These are phyloP conservation scores for Acanthochlamys bracteata DNA, from an alignment of 106 monocot genomes.

Conservation along the genomic window DNA sequence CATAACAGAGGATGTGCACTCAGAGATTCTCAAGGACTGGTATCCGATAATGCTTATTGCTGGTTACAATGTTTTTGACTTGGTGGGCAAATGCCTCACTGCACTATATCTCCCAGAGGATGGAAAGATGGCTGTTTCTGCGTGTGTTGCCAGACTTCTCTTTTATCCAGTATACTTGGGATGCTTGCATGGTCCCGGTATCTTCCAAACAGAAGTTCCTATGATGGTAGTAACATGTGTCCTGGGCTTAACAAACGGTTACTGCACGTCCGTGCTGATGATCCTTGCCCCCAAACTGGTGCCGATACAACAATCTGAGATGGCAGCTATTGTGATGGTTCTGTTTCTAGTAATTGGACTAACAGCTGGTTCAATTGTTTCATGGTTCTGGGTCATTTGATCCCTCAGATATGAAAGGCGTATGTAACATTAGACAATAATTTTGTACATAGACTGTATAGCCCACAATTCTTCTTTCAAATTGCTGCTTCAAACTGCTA, in stretches of 20 bases:
- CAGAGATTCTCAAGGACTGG: constrained; percentile 4
- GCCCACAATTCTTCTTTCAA: no score
- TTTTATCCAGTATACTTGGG: constrained; percentile 3
- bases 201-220: constrained; percentile 2
- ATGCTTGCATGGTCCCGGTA: constrained; percentile 1
- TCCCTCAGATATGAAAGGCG: no score
- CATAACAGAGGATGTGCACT: constrained; percentile 12
- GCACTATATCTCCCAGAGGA: constrained; percentile 1
- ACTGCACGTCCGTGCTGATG: constrained; percentile 8
- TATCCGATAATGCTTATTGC: constrained; percentile 7
- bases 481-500: no score
- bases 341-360: constrained; percentile 2
- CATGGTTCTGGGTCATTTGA: constrained; percentile 13
- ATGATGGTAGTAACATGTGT: constrained; percentile 2
- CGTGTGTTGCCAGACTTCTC: constrained; percentile 2
- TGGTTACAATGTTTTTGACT: constrained; percentile 3
- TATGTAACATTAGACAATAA: no score
- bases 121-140: not conserved
- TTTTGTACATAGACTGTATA: no score
- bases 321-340: constrained; percentile 5
- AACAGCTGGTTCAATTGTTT: not conserved
- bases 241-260: constrained; percentile 9
- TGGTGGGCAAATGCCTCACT: constrained; percentile 7
- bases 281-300: constrained; percentile 5
- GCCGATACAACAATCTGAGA: constrained; percentile 1